phyloP scores from a whole-genome alignment of 2,329 filamentous ascomycete species.

The Erysiphe neolycopersici region DNA sequence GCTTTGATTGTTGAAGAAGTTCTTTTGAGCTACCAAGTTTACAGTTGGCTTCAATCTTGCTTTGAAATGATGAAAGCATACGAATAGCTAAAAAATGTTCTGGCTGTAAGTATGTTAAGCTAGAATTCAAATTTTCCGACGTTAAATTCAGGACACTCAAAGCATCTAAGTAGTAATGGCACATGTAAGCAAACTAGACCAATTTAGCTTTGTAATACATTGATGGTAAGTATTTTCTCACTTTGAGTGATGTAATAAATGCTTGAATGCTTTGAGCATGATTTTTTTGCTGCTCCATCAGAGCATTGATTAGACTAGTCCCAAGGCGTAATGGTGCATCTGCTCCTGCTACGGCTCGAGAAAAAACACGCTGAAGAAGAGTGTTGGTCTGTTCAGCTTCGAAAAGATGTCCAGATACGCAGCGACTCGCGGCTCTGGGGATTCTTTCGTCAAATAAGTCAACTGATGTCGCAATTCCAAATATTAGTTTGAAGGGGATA shows the following conservation, averaged over 20 bases:
- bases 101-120: constrained; percentile 19
- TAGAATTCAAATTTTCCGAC: constrained; percentile 9
- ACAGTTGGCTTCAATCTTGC: constrained; percentile 22
- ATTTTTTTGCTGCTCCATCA: constrained; percentile 48
- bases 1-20: constrained; percentile 19
- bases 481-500: constrained; percentile 50
- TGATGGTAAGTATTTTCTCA: constrained; percentile 12
- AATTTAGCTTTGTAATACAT: neutral
- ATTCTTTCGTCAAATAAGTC: constrained; percentile 54
- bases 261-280: constrained; percentile 51
- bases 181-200: constrained; percentile 58
- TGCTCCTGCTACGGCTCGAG: constrained; percentile 30
- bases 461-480: constrained; percentile 59
- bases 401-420: constrained; percentile 44
- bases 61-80: constrained; percentile 40
- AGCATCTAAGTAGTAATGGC: constrained; percentile 57
- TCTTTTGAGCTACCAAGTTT: constrained; percentile 13
- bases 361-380: constrained; percentile 47
- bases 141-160: constrained; percentile 32
- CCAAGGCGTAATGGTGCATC: constrained; percentile 35
- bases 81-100: constrained; percentile 42
- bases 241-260: constrained; percentile 44
- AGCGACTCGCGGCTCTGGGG: constrained; percentile 37
- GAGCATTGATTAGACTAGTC: constrained; percentile 28
- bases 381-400: constrained; percentile 48